phyloP scores from a whole-genome alignment of 2,329 filamentous ascomycete species.

The Botryotinia convoluta region DNA sequence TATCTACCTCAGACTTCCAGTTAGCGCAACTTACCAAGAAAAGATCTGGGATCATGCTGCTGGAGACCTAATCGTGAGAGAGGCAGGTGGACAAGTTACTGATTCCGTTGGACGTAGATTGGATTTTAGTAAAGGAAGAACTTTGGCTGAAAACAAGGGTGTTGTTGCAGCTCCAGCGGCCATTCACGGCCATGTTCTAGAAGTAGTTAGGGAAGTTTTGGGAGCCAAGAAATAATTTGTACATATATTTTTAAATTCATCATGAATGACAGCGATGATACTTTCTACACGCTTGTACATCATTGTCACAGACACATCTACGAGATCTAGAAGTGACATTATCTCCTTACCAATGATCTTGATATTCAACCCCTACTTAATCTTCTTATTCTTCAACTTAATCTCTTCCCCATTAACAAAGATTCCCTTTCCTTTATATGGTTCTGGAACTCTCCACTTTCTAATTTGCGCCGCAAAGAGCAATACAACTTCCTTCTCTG shows the following conservation, averaged over 20 bases:
- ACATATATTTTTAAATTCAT: background rate
- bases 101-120: slow-evolving; percentile 82
- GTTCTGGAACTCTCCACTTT: slow-evolving; percentile 86
- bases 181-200: slow-evolving; percentile 73
- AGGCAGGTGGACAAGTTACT: slow-evolving; percentile 88
- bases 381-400: slow-evolving; percentile 97
- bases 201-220: slow-evolving; percentile 79
- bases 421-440: slow-evolving; percentile 99
- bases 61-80: slow-evolving; percentile 88
- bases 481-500: slow-evolving; percentile 82
- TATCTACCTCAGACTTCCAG: slow-evolving; percentile 86
- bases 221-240: slow-evolving; percentile 40
- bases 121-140: slow-evolving; percentile 84
- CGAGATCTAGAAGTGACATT: slow-evolving; percentile 24
- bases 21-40: slow-evolving; percentile 85
- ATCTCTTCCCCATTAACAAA: slow-evolving; percentile 98
- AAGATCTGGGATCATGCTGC: slow-evolving; percentile 99
- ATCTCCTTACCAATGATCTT: slow-evolving; percentile 31
- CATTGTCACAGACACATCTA: slow-evolving; percentile 15
- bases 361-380: slow-evolving; percentile 59
- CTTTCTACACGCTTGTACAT: slow-evolving; percentile 2
- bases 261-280: slow-evolving; percentile 8
- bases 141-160: slow-evolving; percentile 85
- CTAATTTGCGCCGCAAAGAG: slow-evolving; percentile 87
- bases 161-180: slow-evolving; percentile 82